phyloP scores from a whole-genome alignment of 768 basidiomycete species.

The Lactifluus rugatus region DNA sequence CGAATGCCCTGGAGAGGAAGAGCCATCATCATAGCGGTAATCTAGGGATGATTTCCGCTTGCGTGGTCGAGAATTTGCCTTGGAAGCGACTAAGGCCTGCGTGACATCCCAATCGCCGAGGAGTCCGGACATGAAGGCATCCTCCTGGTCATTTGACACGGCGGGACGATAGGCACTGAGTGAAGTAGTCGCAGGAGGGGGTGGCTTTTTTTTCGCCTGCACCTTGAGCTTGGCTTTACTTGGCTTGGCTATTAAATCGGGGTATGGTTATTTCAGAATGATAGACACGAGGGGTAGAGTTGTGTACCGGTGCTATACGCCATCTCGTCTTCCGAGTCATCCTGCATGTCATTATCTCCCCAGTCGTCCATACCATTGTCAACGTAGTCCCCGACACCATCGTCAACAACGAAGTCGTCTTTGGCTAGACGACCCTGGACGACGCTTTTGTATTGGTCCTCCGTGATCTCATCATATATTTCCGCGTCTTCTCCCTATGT shows the following conservation, averaged over 20 bases:
- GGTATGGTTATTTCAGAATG: slow-evolving; percentile 11
- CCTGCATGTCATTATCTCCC: slow-evolving; percentile 51
- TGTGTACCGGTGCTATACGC: slow-evolving; percentile 26
- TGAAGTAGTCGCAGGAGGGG: slow-evolving; percentile 41
- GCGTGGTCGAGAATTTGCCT: slow-evolving; percentile 30
- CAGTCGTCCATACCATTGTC: slow-evolving; percentile 98
- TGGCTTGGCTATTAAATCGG: slow-evolving; percentile 32
- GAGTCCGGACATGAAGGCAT: slow-evolving; percentile 80
- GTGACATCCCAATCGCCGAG: slow-evolving; percentile 60
- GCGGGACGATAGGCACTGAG: slow-evolving; percentile 75
- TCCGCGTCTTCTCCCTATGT: slow-evolving; percentile 46
- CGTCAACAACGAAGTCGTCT: slow-evolving; percentile 95
- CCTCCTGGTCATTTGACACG: slow-evolving; percentile 70
- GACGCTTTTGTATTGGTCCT: slow-evolving; percentile 79
- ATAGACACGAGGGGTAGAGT: background rate
- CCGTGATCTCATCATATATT: slow-evolving; percentile 84
- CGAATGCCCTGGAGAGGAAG: slow-evolving; percentile 22
- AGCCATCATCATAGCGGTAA: slow-evolving; percentile 15
- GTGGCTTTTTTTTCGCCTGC: slow-evolving; percentile 36
- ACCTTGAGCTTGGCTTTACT: slow-evolving; percentile 34
- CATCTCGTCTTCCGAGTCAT: slow-evolving; percentile 26
- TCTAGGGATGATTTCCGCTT: slow-evolving; percentile 61
- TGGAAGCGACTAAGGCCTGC: slow-evolving; percentile 30
- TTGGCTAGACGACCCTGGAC: slow-evolving; percentile 72
- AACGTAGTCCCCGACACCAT: slow-evolving; percentile 82